Evolutionary conservation across 306 rosid genomes (phyloP).

Genomic region (Sicyos edulis): DNA sequence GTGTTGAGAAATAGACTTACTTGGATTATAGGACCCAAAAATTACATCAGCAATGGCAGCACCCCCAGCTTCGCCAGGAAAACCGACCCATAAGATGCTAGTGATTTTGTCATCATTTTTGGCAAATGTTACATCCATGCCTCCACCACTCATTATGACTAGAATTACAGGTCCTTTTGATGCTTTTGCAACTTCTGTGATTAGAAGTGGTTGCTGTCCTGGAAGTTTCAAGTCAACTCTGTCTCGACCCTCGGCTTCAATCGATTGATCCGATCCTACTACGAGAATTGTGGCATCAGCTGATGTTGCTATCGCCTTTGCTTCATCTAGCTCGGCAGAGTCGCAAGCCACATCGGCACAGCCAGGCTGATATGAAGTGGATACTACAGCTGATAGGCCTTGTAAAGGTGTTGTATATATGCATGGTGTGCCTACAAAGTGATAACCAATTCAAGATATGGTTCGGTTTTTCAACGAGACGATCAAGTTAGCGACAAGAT

Average conservation of each 20-base stretch:
- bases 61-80: constrained; percentile 99
- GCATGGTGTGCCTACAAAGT: constrained; percentile 76
- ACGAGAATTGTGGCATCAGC: constrained; percentile 84
- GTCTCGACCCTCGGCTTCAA: constrained; percentile 83
- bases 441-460: background rate
- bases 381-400: constrained; percentile 61
- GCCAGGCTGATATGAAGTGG: constrained; percentile 62
- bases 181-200: constrained; percentile 69
- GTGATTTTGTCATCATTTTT: constrained; percentile 56
- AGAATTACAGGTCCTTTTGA: constrained; percentile 90
- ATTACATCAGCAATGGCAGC: constrained; percentile 91
- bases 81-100: constrained; percentile 98
- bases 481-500: background rate
- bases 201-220: constrained; percentile 66
- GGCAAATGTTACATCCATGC: constrained; percentile 83
- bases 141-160: constrained; percentile 95
- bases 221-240: constrained; percentile 71
- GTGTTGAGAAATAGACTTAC: constrained; percentile 37
- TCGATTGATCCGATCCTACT: constrained; percentile 70
- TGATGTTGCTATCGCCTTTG: constrained; percentile 60
- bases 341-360: constrained; percentile 65
- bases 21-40: constrained; percentile 74
- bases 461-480: background rate
- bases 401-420: constrained; percentile 74
- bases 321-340: constrained; percentile 56